These are phyloP conservation scores for Suillus decipiens DNA, from an alignment of 768 basidiomycete genomes.

Conservation along the genomic window DNA sequence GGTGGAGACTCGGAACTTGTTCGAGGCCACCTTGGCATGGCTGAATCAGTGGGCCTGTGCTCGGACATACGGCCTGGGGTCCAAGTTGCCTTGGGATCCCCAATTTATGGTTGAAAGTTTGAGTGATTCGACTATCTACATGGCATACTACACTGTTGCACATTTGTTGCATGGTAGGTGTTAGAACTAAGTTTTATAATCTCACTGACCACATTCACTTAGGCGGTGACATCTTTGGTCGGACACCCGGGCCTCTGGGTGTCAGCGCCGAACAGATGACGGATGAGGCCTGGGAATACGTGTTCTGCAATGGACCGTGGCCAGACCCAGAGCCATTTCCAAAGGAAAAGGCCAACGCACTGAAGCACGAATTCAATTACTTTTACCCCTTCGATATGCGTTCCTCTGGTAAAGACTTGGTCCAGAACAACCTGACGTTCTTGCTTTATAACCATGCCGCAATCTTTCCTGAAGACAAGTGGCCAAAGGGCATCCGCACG, in stretches of 20 bases:
- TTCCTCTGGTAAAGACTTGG: constrained; percentile 96
- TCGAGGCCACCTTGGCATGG: constrained; percentile 92
- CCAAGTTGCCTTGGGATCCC: constrained; percentile 95
- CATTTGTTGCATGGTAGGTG: constrained; percentile 86
- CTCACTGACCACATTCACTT: not conserved
- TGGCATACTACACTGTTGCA: constrained; percentile 96
- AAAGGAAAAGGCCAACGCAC: constrained; percentile 74
- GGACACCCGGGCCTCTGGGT: constrained; percentile 76
- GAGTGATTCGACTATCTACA: constrained; percentile 98
- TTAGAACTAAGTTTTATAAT: not conserved
- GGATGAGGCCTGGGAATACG: constrained; percentile 96
- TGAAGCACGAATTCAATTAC: constrained; percentile 92
- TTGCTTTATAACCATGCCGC: constrained; percentile 95
- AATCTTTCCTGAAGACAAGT: constrained; percentile 82
- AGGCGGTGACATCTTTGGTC: constrained; percentile 79
- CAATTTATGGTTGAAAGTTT: constrained; percentile 95
- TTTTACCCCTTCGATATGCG: constrained; percentile 99
- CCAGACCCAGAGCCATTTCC: constrained; percentile 66
- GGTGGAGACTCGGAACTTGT: constrained; percentile 88
- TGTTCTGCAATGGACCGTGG: constrained; percentile 79
- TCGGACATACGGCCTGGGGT: constrained; percentile 94
- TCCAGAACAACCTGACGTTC: constrained; percentile 95
- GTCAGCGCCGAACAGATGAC: constrained; percentile 93
- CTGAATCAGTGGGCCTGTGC: constrained; percentile 99
- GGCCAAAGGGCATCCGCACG: constrained; percentile 89